Evolutionary conservation across 306 rosid species (phyloP).

Genomic region (Vigna hirtella): DNA sequence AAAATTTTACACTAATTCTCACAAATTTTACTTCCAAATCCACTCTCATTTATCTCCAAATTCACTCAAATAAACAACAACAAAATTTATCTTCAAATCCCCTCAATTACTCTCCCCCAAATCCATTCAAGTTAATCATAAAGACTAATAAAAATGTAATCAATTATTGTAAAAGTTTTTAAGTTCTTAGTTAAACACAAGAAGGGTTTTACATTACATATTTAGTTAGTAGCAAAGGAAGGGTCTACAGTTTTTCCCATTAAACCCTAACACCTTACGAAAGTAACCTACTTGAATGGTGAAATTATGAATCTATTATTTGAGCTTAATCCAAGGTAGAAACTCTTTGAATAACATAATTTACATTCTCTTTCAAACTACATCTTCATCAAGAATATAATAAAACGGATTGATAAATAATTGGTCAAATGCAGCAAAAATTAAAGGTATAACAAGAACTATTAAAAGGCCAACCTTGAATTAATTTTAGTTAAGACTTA

Average conservation of each 20-base stretch:
- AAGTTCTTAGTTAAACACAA: not conserved
- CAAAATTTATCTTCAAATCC: too few relatives aligned
- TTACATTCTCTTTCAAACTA: not conserved
- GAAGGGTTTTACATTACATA: not conserved
- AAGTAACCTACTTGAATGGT: constrained; percentile 67
- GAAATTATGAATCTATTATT: constrained; percentile 64
- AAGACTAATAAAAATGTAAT: not conserved
- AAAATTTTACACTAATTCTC: too few relatives aligned
- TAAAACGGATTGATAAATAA: constrained; percentile 7
- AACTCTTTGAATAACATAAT: constrained; percentile 18
- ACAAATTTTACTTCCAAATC: too few relatives aligned
- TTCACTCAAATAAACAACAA: too few relatives aligned
- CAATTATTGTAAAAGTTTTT: not conserved
- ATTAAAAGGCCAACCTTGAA: too few relatives aligned
- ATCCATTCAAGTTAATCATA: not conserved
- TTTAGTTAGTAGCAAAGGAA: constrained; percentile 42
- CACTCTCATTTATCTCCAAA: too few relatives aligned
- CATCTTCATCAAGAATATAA: constrained; percentile 27
- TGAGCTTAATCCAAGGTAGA: constrained; percentile 56
- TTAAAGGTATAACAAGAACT: not conserved
- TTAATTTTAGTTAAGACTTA: too few relatives aligned
- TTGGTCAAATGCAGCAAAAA: not conserved
- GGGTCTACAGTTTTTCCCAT: constrained; percentile 59
- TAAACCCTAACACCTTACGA: constrained; percentile 26
- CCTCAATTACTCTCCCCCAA: too few relatives aligned